These are phyloP conservation scores for Trichoderma hamatum DNA, from an alignment of 2,329 filamentous ascomycete genomes.

Conservation along the genomic window DNA sequence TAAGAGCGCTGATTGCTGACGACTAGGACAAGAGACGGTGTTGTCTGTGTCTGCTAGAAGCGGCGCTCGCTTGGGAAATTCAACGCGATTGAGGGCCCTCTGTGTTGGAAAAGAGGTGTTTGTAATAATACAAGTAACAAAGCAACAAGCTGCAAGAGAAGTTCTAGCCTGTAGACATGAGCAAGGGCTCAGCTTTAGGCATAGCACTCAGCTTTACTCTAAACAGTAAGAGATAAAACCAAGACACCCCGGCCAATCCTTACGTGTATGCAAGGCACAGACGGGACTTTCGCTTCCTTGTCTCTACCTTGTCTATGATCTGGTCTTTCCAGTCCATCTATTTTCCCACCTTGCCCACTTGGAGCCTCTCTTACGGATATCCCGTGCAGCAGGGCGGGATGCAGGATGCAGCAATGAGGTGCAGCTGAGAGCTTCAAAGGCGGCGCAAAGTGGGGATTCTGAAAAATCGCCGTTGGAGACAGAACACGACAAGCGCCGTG, in stretches of 20 bases:
- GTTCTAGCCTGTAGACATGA: not conserved
- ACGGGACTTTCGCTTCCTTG: not conserved
- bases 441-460: not conserved
- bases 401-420: constrained; percentile 26
- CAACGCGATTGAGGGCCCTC: not conserved
- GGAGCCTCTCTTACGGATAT: constrained; percentile 15
- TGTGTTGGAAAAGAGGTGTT: not conserved
- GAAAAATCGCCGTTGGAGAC: not conserved
- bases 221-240: constrained; percentile 4
- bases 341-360: not conserved
- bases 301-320: not conserved
- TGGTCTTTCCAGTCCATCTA: not conserved
- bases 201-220: not conserved
- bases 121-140: not conserved
- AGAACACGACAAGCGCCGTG: constrained; percentile 8
- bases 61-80: not conserved
- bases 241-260: not conserved
- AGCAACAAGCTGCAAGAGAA: not conserved
- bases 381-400: constrained; percentile 17
- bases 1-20: not conserved
- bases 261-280: not conserved
- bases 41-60: not conserved
- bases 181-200: not conserved
- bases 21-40: not conserved
- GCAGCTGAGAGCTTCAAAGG: constrained; percentile 20